Evolutionary conservation across 2,329 filamentous ascomycete species (phyloP).

Genomic region (Diplodia intermedia): DNA sequence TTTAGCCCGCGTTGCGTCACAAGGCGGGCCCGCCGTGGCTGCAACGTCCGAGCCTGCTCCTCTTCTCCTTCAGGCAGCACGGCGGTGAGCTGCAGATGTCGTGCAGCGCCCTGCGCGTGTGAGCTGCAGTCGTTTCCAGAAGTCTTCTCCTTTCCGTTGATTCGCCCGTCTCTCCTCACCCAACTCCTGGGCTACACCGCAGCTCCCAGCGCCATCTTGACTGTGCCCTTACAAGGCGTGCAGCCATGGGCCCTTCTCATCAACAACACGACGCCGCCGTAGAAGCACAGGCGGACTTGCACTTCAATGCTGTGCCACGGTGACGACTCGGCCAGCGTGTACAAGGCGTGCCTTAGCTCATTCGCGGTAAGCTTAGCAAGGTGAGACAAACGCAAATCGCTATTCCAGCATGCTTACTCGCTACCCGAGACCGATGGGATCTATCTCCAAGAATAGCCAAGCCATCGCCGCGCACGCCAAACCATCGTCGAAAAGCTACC

Average conservation of each 20-base stretch:
- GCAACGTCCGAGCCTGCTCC: background rate
- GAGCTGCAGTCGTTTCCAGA: constrained; percentile 9
- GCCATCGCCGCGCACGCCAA: background rate
- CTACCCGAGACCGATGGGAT: background rate
- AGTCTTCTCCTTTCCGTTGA: constrained; percentile 3
- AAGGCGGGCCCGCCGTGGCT: too few species aligned
- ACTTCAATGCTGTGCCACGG: background rate
- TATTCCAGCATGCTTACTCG: constrained; percentile 13
- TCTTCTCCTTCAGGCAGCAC: background rate
- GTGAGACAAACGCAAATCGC: constrained; percentile 3
- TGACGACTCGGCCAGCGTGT: background rate
- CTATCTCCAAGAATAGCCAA: background rate
- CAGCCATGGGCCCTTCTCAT: constrained; percentile 7
- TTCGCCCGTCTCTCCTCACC: background rate
- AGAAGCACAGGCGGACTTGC: background rate
- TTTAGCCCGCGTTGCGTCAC: constrained; percentile 2
- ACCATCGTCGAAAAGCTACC: background rate
- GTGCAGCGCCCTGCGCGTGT: constrained; percentile 19
- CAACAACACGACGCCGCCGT: background rate
- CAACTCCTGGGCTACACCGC: background rate
- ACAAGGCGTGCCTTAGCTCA: background rate
- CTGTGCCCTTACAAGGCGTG: background rate
- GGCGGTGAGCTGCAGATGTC: constrained; percentile 12
- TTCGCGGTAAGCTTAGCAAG: constrained; percentile 9
- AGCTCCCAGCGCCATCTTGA: background rate